A percentile compares a stretch with the other conserved stretches of the same genome.
phyloP scores from a whole-genome alignment of 2,329 filamentous ascomycete species.

The Fusarium sp. region DNA sequence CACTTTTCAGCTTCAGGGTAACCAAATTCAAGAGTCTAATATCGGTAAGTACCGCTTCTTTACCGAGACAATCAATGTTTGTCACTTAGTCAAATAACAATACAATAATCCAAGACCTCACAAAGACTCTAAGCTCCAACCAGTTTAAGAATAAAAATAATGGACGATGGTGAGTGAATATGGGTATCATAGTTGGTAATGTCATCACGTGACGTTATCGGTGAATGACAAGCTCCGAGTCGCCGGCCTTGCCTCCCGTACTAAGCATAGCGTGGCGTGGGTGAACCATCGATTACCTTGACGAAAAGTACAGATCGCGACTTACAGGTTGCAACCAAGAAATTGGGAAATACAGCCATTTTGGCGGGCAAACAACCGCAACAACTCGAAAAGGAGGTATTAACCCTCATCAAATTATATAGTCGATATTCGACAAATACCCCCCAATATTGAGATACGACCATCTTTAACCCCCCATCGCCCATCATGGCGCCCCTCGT shows the following conservation, averaged over 20 bases:
- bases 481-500: constrained; percentile 80
- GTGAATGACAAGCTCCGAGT: constrained; percentile 34
- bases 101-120: neutral
- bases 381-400: constrained; percentile 6
- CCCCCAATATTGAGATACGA: constrained; percentile 19
- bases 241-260: constrained; percentile 17
- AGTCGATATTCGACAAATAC: neutral
- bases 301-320: constrained; percentile 49
- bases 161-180: constrained; percentile 25
- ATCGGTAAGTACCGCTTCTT: neutral
- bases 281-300: constrained; percentile 32
- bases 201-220: constrained; percentile 34
- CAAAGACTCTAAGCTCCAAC: neutral
- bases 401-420: constrained; percentile 8
- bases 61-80: neutral
- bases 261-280: constrained; percentile 26
- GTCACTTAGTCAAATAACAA: neutral
- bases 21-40: neutral
- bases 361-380: constrained; percentile 22
- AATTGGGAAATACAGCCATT: constrained; percentile 31
- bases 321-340: constrained; percentile 35
- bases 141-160: constrained; percentile 14
- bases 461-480: constrained; percentile 24
- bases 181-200: neutral
- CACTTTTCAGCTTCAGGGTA: neutral